Conservation (phyloP, 2,329 filamentous ascomycete species). For the Aspergillus sp. region DNA sequence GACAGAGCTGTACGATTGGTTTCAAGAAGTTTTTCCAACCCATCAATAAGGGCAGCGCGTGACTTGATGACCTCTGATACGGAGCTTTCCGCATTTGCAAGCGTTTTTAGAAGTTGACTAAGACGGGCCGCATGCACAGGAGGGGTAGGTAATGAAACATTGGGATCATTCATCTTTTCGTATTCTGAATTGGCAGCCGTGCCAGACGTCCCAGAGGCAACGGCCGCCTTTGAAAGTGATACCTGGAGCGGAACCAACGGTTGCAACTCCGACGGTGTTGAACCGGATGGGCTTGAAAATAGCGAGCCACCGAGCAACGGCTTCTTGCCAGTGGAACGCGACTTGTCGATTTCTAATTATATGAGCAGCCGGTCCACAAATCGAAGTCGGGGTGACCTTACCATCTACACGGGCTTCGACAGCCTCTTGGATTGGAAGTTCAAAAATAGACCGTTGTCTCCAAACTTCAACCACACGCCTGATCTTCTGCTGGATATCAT, state of each 20-base stretch:
- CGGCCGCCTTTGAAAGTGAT: conserved; percentile 69
- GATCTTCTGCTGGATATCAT: conserved; percentile 84
- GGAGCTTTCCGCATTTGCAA: conserved; percentile 84
- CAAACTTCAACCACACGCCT: conserved; percentile 91
- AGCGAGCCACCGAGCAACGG: conserved; percentile 66
- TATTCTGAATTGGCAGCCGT: conserved; percentile 78
- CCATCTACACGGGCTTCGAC: conserved; percentile 79
- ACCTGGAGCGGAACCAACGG: conserved; percentile 74
- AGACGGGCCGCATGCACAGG: conserved; percentile 90
- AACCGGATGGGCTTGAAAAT: conserved; percentile 59
- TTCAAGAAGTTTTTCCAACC: conserved; percentile 78
- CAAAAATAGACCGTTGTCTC: conserved; percentile 84
- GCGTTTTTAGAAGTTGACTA: conserved; percentile 81
- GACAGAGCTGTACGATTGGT: conserved; percentile 69
- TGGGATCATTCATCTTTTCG: conserved; percentile 75
- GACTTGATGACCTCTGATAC: conserved; percentile 88
- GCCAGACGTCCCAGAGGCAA: conserved; percentile 66
- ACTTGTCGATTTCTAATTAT: conserved; percentile 55
- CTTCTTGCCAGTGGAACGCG: conserved; percentile 53
- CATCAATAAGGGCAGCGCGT: conserved; percentile 72
- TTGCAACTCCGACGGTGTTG: conserved; percentile 73
- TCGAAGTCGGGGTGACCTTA: conserved; percentile 38
- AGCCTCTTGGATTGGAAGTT: conserved; percentile 72
- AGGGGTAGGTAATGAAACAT: conserved; percentile 68
- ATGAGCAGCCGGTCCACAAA: conserved; percentile 9